Base-by-base conservation (phyloP, 1,284 basidiomycete species). In the Puccinia brachypodii region DNA sequence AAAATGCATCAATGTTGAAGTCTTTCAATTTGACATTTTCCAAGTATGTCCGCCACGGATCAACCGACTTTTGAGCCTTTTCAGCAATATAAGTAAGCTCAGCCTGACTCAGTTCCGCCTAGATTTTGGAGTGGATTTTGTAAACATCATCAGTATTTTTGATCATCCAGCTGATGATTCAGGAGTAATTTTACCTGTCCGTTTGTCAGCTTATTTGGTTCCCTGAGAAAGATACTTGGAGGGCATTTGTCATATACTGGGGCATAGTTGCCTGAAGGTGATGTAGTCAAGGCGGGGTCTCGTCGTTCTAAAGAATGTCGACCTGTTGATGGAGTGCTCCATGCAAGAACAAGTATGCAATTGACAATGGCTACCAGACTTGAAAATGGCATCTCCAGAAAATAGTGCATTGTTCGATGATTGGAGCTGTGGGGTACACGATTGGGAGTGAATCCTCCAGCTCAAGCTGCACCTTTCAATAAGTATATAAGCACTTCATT, bases 261-360 rank as follows among this genome's bases (percentile, higher is more conserved):
- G 3, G 76, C 64, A 50, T 78, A 78, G 36, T 47, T 69, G 13
- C 76, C 76, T 16, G 76, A 78, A 50, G 66, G 76, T 53, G 76
- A 78, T 7, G 56, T 69, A n/a, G 36, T 40, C 19, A 79, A 28
- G 11, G 76, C 76, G 28, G 33, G 64, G 58, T 79, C 76, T 40
- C 76, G 28, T 8, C 64, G 62, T 71, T 71, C 44, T 13, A 71
- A 47, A n/a, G 38, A 31, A 50, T 71, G 68, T 28, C 40, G 40
- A 22, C 22, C 44, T 7, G 68, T 50, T 36, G 68, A 47, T 1
- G 40, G 25, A 28, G 68, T n/a, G 28, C 40, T 33, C 22, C 13
- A 9, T 3, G 68, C 42, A 47, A 71, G 31, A 11, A 71, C n/a
- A n/a, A 64, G 62, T 22, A 40, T 6, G 16, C 3, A 64, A 40